Evolutionary conservation across 306 rosid genomes (phyloP), one percentile per base, ranked within the genome.

Genomic region (Dryas alaskensis): DNA sequence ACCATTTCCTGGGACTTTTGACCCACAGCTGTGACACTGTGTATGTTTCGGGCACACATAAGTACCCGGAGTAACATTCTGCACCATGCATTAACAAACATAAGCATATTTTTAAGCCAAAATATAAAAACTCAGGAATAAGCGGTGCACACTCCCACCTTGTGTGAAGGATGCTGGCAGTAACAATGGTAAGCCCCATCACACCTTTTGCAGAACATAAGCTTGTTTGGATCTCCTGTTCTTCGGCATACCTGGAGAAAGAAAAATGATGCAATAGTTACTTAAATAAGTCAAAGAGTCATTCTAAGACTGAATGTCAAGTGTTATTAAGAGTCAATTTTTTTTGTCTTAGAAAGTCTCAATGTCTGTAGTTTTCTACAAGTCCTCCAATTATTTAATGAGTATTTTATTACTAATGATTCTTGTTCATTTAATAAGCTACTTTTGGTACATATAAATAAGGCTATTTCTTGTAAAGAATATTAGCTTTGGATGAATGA

Each of bases 121-220:
- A 43, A 11, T 16, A 84, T 60, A 67, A 51, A 53, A 73, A 78
- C 69, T 71, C 73, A 48, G 46, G 7, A 58, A 59, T 50, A 73
- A 71, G 65, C 76, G 60, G 74, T 25, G 51, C n/a, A 17, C 27
- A 70, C 57, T 49, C 79, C 78, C 81, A 92, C 99, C 99, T 95
- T 95, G 63, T 92, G 99, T 19, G 99, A 90, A 75, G 99, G 99
- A 78, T 90, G 96, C 73, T 88, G 88, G 80, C 99, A 95, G 86
- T 92, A 95, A 82, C 99, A 95, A 76, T 95, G 99, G 76, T 92
- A 92, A 71, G 99, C 98, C 67, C 96, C 98, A 78, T 95, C 99
- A 43, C 99, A 95, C 83, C 99, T 88, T 84, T 86, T 95, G 80
- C 99, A 95, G 83, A 95, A 95, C 98, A 95, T 90, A 82, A 95